Evolutionary conservation across 2,329 filamentous ascomycete species (phyloP).

Genomic region (Arthrobotrys conoides): DNA sequence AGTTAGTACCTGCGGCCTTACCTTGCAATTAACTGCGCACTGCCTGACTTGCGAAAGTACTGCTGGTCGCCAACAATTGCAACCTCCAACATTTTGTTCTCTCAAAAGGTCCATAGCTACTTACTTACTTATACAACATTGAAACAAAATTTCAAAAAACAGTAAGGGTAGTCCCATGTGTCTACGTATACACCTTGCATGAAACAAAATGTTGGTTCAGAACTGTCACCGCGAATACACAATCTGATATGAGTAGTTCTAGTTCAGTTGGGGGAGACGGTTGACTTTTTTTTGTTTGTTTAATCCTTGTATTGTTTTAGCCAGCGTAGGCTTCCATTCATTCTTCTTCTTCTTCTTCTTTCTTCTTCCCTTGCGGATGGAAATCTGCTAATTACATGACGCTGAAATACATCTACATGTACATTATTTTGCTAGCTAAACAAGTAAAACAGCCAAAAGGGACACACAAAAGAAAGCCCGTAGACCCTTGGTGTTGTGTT

Average conservation of each 20-base stretch:
- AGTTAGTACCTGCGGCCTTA: slow-evolving; percentile 9
- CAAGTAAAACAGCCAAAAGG: slow-evolving; percentile 40
- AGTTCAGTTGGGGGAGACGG: background rate
- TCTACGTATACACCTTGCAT: slow-evolving; percentile 41
- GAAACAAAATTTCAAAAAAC: background rate
- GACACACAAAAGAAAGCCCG: slow-evolving; percentile 34
- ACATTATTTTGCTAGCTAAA: slow-evolving; percentile 27
- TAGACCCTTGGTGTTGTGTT: slow-evolving; percentile 30
- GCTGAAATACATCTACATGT: slow-evolving; percentile 57
- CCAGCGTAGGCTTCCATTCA: slow-evolving; percentile 52
- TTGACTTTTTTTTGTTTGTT: slow-evolving; percentile 10
- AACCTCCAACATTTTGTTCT: slow-evolving; percentile 10
- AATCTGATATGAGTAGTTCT: background rate
- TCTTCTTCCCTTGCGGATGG: slow-evolving; percentile 21
- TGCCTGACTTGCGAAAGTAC: background rate
- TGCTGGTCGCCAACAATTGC: slow-evolving; percentile 30
- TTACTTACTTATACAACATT: background rate
- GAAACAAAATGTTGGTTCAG: slow-evolving; percentile 30
- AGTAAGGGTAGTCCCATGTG: slow-evolving; percentile 14
- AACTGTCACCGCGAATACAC: background rate
- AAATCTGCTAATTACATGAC: slow-evolving; percentile 51
- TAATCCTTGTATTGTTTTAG: slow-evolving; percentile 44
- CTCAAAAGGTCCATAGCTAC: background rate
- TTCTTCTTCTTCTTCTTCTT: slow-evolving; percentile 29
- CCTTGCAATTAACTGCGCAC: background rate